Evolutionary conservation across 1,284 basidiomycete genomes (phyloP).

Genomic region (Stygiomarasmius scandens): DNA sequence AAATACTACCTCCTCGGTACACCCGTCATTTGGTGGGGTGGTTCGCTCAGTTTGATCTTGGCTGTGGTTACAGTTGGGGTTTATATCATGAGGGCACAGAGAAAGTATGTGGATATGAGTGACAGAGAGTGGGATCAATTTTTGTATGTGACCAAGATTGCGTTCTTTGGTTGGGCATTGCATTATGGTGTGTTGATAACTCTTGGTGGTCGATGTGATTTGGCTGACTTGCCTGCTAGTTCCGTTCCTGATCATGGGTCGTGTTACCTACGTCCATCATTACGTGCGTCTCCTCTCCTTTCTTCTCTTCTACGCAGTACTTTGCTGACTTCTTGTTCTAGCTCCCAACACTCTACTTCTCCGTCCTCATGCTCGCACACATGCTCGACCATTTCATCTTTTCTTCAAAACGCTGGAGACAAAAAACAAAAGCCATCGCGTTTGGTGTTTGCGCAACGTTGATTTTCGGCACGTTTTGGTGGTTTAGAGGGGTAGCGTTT

Average conservation of each 20-base stretch:
- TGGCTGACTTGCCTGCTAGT: conserved; percentile 44
- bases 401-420: conserved; percentile 64
- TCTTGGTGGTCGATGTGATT: conserved; percentile 1
- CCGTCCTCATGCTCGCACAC: conserved; percentile 90
- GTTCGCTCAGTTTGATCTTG: conserved; percentile 65
- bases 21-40: conserved; percentile 91
- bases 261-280: conserved; percentile 90
- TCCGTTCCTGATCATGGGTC: conserved; percentile 96
- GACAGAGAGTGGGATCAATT: conserved; percentile 94
- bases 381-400: conserved; percentile 93
- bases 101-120: conserved; percentile 90
- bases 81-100: conserved; percentile 85
- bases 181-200: conserved; percentile 76
- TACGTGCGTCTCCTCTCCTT: conserved; percentile 55
- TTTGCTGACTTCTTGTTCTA: conserved; percentile 34
- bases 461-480: conserved; percentile 88
- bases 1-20: conserved; percentile 97
- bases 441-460: conserved; percentile 65
- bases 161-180: conserved; percentile 89
- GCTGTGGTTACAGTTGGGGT: conserved; percentile 56
- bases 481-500: conserved; percentile 89
- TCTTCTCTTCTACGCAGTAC: background rate
- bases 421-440: conserved; percentile 67
- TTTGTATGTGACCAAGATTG: conserved; percentile 90
- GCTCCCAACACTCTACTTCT: conserved; percentile 96